phyloP scores from a whole-genome alignment of 169 alveolate species.

The Eimeria maxima region DNA sequence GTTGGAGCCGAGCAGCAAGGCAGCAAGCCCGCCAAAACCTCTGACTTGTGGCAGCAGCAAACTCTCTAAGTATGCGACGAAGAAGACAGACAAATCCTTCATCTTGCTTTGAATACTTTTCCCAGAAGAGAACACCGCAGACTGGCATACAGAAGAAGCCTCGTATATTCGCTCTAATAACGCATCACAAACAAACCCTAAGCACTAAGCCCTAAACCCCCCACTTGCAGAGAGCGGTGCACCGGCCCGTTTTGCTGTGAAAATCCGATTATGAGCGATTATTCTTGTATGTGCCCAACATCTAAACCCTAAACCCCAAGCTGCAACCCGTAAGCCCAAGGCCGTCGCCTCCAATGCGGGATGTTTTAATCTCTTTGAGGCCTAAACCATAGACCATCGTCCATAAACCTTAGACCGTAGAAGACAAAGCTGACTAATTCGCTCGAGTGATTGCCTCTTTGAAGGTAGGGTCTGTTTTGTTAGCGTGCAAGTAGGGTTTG shows the following conservation, averaged over 20 bases:
- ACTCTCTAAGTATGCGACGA: conserved; percentile 5
- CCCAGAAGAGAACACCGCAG: conserved; percentile 55
- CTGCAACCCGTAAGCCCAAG: background rate
- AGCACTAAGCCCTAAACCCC: background rate
- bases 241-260: background rate
- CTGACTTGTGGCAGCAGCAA: conserved; percentile 20
- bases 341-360: no score
- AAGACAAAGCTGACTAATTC: no score
- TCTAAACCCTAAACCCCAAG: background rate
- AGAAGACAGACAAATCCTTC: conserved; percentile 43
- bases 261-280: no score
- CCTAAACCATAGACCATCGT: no score
- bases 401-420: no score
- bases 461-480: no score
- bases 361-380: no score
- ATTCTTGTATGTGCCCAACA: background rate
- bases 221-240: background rate
- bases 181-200: no score
- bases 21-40: conserved; percentile 24
- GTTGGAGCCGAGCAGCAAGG: conserved; percentile 27
- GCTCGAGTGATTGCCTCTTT: no score
- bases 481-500: no score
- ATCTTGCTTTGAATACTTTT: conserved; percentile 38
- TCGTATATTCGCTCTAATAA: background rate
- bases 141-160: conserved; percentile 47